Conservation (phyloP, 2,329 filamentous ascomycete species). For the Talaromyces funiculosus region DNA sequence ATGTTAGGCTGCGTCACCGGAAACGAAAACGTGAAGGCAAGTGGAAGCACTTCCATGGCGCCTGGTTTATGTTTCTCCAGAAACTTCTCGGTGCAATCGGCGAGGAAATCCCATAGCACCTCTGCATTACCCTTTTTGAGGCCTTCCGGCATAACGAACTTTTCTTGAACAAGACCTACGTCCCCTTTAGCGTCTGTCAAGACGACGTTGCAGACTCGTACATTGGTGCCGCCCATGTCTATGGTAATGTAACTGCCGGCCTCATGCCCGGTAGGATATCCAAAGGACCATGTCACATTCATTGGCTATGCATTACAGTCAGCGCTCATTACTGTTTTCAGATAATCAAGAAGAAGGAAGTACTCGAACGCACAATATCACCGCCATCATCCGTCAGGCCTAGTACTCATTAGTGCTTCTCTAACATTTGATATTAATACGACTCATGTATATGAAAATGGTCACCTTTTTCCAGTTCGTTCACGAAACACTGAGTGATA, state of each 20-base stretch:
- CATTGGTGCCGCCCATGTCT: conserved; percentile 87
- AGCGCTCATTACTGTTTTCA: not conserved
- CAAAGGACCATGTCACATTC: conserved; percentile 89
- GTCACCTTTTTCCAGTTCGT: conserved; percentile 71
- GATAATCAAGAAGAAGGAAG: not conserved
- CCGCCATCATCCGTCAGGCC: conserved; percentile 74
- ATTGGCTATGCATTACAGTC: conserved; percentile 58
- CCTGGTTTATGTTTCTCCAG: conserved; percentile 64
- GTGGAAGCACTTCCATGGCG: conserved; percentile 48
- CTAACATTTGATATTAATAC: not conserved
- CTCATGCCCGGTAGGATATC: conserved; percentile 71
- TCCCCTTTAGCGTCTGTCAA: conserved; percentile 71
- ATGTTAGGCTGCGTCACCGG: conserved; percentile 81
- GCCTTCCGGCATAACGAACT: conserved; percentile 78
- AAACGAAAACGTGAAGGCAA: conserved; percentile 88
- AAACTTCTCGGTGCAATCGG: conserved; percentile 75
- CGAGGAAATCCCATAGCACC: conserved; percentile 81
- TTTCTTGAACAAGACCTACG: conserved; percentile 80
- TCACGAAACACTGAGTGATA: conserved; percentile 79
- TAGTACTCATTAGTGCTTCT: conserved; percentile 24
- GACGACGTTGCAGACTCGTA: conserved; percentile 80
- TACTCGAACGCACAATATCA: conserved; percentile 64
- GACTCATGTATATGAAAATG: not conserved
- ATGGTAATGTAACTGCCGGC: conserved; percentile 74
- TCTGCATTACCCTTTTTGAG: conserved; percentile 73